Evolutionary conservation across 805 yeast genomes (phyloP), one percentile per base, ranked within the genome.

Genomic region (Candida suzukii): DNA sequence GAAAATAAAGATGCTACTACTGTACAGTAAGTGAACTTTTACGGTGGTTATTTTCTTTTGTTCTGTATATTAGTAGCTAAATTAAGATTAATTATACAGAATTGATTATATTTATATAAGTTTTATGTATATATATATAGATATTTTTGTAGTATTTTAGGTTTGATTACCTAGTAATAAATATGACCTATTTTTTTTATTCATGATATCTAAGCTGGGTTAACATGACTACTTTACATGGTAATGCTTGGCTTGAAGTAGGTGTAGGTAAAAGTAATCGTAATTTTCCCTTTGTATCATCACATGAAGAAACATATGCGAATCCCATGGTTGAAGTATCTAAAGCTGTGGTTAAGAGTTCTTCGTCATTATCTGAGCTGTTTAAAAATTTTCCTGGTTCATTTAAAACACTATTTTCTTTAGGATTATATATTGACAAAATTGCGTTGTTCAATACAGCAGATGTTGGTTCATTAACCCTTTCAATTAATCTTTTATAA

Each of bases 181-280:
- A n/a, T n/a, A n/a, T n/a, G n/a, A n/a, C n/a, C n/a, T n/a, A n/a
- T n/a, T 27, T 11, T 24, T 20, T 22, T 54, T 63, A 91, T 65
- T 93, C 99, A 39, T 80, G 76, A 59, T 87, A 93, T 49, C 95
- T 80, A 51, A 78, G 79, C 31, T 78, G 76, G 2, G 97, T 95
- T 37, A 90, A 63, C 3, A 93, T 58, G 52, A 87, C 68, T 2
- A 84, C 79, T 47, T 80, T 76, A 21, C 79, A 71, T 0, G 99
- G 99, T 20, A 90, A 65, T 32, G 81, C 64, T 21, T 54, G 67
- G n/a, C n/a, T n/a, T n/a, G n/a, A n/a, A 1, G 95, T 95, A 2
- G 96, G 96, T 5, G 87, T 83, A 0, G 99, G 98, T 46, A 88
- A 68, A 46, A 91, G 67, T 9, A 93, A 69, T 52, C 81, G 81